Percentiles rank a stretch among this genome's conserved stretches.
phyloP scores from a whole-genome alignment of 2,329 filamentous ascomycete species.

The Massarina eburnea region DNA sequence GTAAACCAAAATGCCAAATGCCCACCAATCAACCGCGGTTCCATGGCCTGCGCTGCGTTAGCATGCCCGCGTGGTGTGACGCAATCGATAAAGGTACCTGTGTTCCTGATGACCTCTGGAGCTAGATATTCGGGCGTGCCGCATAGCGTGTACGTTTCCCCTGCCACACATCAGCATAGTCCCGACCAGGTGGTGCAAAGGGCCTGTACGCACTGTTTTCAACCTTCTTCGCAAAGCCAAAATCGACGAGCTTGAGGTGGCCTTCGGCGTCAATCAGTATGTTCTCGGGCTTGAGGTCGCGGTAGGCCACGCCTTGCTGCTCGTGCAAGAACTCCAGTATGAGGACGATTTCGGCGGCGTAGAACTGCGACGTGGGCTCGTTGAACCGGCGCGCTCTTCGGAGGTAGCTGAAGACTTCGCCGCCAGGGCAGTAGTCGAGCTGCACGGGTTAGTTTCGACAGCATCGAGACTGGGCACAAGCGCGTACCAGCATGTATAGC shows the following conservation, averaged over 20 bases:
- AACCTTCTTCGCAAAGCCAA: slow-evolving; percentile 81
- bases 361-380: slow-evolving; percentile 76
- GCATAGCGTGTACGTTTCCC: slow-evolving; percentile 80
- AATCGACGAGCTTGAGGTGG: slow-evolving; percentile 81
- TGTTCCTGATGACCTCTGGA: slow-evolving; percentile 82
- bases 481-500: slow-evolving; percentile 70
- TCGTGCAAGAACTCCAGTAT: slow-evolving; percentile 82
- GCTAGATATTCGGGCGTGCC: slow-evolving; percentile 83
- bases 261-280: slow-evolving; percentile 75
- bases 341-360: slow-evolving; percentile 79
- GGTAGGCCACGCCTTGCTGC: slow-evolving; percentile 76
- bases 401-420: slow-evolving; percentile 82
- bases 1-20: slow-evolving; percentile 79
- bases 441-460: slow-evolving; percentile 32
- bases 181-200: not conserved
- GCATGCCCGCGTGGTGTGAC: slow-evolving; percentile 8
- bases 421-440: slow-evolving; percentile 79
- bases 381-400: slow-evolving; percentile 77
- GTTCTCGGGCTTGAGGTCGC: slow-evolving; percentile 82
- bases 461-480: slow-evolving; percentile 1
- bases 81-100: slow-evolving; percentile 53
- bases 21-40: slow-evolving; percentile 84
- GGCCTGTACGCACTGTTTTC: slow-evolving; percentile 53
- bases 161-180: slow-evolving; percentile 36
- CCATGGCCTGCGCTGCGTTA: slow-evolving; percentile 55